These are phyloP conservation scores for Melanopsichium pennsylvanicum DNA, from an alignment of 1,284 basidiomycete species.

Conservation along the genomic window DNA sequence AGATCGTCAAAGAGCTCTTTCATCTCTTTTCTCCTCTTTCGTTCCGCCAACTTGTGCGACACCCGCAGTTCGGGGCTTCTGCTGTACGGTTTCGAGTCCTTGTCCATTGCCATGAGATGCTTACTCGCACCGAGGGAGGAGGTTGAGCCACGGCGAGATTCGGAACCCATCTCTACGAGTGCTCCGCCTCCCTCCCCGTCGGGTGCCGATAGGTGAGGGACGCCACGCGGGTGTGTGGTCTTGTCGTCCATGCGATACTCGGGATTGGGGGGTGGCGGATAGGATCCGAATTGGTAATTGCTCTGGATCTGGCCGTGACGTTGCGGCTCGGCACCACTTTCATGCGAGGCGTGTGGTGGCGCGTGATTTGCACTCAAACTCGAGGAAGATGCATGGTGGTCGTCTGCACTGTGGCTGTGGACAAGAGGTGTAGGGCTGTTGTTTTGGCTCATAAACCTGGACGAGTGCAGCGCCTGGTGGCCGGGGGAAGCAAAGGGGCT, in stretches of 20 bases:
- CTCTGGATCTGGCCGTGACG: conserved; percentile 32
- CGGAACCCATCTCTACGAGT: conserved; percentile 27
- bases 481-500: conserved; percentile 41
- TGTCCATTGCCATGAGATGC: conserved; percentile 43
- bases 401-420: conserved; percentile 27
- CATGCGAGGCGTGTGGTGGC: conserved; percentile 14
- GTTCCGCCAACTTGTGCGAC: conserved; percentile 64
- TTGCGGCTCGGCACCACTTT: conserved; percentile 3
- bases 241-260: conserved; percentile 40
- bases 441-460: conserved; percentile 43
- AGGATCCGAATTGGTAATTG: conserved; percentile 50
- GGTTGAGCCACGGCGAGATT: conserved; percentile 33
- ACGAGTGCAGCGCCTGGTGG: conserved; percentile 33
- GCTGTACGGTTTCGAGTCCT: conserved; percentile 61
- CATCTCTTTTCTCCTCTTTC: conserved; percentile 64
- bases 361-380: conserved; percentile 7
- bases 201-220: conserved; percentile 43
- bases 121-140: conserved; percentile 13
- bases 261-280: conserved; percentile 26
- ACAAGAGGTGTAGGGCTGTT: conserved; percentile 44
- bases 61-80: conserved; percentile 61
- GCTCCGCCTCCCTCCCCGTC: conserved; percentile 41
- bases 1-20: conserved; percentile 65
- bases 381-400: conserved; percentile 21
- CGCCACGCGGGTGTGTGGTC: conserved; percentile 25